Evolutionary conservation across 2,329 filamentous ascomycete genomes (phyloP).

Genomic region (Ceratocystis lukuohia): DNA sequence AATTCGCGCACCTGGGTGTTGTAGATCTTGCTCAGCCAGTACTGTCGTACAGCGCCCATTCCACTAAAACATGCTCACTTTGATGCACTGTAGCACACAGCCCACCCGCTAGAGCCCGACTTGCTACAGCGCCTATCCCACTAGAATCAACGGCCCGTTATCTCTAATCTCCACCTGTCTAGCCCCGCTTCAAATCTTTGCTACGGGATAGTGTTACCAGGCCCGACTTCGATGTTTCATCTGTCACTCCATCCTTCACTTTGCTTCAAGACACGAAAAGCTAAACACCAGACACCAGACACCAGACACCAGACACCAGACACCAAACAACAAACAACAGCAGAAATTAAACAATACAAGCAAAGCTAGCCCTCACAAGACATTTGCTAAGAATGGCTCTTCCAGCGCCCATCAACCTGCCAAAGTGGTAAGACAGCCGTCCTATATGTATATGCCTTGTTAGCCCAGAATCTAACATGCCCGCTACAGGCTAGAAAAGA

Average conservation of each 20-base stretch:
- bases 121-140: background rate
- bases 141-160: background rate
- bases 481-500: conserved; percentile 63
- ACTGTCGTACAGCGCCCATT: background rate
- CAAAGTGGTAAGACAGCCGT: conserved; percentile 29
- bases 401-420: conserved; percentile 30
- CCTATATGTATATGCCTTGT: background rate
- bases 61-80: background rate
- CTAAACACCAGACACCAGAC: too few relatives aligned
- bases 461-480: background rate
- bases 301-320: too few relatives aligned
- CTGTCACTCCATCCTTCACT: too few relatives aligned
- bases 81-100: background rate
- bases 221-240: too few relatives aligned
- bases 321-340: too few relatives aligned
- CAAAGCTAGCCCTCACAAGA: background rate
- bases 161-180: background rate
- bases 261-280: too few relatives aligned
- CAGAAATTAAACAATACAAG: background rate
- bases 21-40: background rate
- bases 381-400: conserved; percentile 18
- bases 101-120: background rate
- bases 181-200: background rate
- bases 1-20: conserved; percentile 11
- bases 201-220: background rate